Evolutionary conservation across 148 eudicot species (phyloP).

Genomic region (Pouteria glomerata): DNA sequence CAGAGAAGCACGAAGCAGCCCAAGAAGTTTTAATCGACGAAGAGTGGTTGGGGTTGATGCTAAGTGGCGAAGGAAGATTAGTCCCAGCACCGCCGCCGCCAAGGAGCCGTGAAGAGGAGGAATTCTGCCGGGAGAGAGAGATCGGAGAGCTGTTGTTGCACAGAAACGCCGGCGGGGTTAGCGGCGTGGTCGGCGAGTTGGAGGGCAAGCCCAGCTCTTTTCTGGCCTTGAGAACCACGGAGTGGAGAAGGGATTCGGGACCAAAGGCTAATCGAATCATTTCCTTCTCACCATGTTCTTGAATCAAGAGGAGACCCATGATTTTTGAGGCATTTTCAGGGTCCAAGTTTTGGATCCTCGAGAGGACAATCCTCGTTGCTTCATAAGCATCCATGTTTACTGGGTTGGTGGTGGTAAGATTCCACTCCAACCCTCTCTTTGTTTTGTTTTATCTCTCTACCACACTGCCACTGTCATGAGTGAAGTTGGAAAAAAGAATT

Average conservation of each 20-base stretch:
- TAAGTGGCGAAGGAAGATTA: conserved; percentile 54
- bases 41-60: conserved; percentile 42
- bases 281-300: conserved; percentile 93
- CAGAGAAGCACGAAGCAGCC: conserved; percentile 35
- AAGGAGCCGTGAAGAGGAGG: conserved; percentile 21
- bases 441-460: not conserved
- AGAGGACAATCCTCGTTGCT: conserved; percentile 76
- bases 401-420: conserved; percentile 7
- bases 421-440: conserved; percentile 19
- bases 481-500: not conserved
- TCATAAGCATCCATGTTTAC: conserved; percentile 71
- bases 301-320: conserved; percentile 75
- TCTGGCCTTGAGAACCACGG: conserved; percentile 58
- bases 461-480: not conserved
- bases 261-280: conserved; percentile 93
- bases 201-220: conserved; percentile 55
- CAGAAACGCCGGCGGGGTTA: conserved; percentile 34
- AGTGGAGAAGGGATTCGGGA: conserved; percentile 62
- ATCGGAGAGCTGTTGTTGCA: conserved; percentile 6
- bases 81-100: conserved; percentile 37
- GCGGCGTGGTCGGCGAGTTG: conserved; percentile 41
- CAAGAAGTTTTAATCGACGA: conserved; percentile 36
- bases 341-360: conserved; percentile 67
- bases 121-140: conserved; percentile 36
- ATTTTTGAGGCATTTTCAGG: conserved; percentile 87